Base-by-base conservation (phyloP, 805 yeast genomes). In the Saturnispora ahearnii region DNA sequence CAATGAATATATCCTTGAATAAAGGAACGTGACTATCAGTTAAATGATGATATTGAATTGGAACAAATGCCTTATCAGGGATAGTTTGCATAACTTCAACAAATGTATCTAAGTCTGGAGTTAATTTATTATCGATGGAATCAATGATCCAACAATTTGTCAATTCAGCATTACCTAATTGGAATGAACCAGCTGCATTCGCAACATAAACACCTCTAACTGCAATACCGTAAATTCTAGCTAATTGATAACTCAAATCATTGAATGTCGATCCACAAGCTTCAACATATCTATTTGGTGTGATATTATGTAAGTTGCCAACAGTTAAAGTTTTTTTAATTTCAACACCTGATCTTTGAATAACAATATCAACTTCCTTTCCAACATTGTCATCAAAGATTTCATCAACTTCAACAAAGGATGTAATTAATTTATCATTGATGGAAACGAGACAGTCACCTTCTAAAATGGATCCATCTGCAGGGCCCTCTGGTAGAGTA, bases 211-310 rank as follows among this genome's bases (percentile, higher is more conserved):
- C 95, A 37, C 97, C 97, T 55, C 71, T 76, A 1, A 85, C 93
- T 0, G 96, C 93, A 30, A 89, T 76, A 31, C 90, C 87, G 60
- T 81, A 87, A 45, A 81, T 76, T 60, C 96, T 77, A 2, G 96
- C 96, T 68, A 89, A 73, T 66, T 90, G 96, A 63, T 90, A 90
- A 46, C 95, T 84, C 56, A 90, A 67, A 48, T 86, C 82, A 61
- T 89, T 88, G 67, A 89, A 87, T 0, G 87, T 77, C 1, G 95
- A 95, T 49, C 96, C 96, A 45, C 85, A 83, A 7, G 86, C 91
- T 49, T 82, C 84, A 4, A 90, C 81, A 62, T 79, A 88, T 55
- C 89, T 73, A 59, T 76, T 78, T 30, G 97, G 97, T 0, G 96
- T 84, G 32, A 89, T 86, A 6, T 74, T 70, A 62, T 89, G 96